phyloP scores from a whole-genome alignment of 768 basidiomycete genomes.

The Dentipellis fragilis region DNA sequence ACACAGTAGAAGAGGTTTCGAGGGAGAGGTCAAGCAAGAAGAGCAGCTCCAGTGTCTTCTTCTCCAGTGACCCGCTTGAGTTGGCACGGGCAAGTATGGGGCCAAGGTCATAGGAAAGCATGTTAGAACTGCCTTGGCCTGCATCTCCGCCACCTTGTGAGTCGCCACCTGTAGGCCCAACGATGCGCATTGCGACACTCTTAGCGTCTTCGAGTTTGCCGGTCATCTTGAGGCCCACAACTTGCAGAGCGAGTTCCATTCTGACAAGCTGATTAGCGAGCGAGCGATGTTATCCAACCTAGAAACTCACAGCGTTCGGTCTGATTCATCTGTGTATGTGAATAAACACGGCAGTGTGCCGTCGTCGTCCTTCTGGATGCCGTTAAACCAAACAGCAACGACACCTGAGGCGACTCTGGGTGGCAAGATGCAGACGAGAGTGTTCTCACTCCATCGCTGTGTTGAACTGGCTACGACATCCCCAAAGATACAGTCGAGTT shows the following conservation, averaged over 20 bases:
- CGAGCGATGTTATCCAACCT: constrained; percentile 1
- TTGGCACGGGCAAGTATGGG: constrained; percentile 47
- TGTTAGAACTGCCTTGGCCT: constrained; percentile 30
- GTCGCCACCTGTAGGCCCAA: constrained; percentile 59
- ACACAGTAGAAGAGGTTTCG: constrained; percentile 30
- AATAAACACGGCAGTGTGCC: constrained; percentile 55
- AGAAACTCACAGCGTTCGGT: constrained; percentile 68
- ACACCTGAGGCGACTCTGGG: constrained; percentile 73
- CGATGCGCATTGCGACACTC: constrained; percentile 88
- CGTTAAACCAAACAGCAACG: constrained; percentile 85
- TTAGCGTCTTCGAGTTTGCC: constrained; percentile 90
- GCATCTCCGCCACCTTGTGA: constrained; percentile 19
- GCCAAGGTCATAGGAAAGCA: constrained; percentile 41
- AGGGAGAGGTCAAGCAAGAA: constrained; percentile 61
- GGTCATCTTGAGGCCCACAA: constrained; percentile 94
- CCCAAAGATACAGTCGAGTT: constrained; percentile 78
- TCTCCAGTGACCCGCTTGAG: constrained; percentile 56
- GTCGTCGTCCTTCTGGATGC: constrained; percentile 53
- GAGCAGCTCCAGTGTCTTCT: constrained; percentile 71
- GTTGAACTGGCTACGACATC: constrained; percentile 74
- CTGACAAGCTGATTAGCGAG: constrained; percentile 28
- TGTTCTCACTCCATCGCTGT: constrained; percentile 87
- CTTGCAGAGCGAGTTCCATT: constrained; percentile 93
- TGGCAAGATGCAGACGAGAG: constrained; percentile 85
- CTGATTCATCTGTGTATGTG: constrained; percentile 86